Evolutionary conservation across 805 yeast species (phyloP).

Genomic region (Wickerhamomyces ciferrii): DNA sequence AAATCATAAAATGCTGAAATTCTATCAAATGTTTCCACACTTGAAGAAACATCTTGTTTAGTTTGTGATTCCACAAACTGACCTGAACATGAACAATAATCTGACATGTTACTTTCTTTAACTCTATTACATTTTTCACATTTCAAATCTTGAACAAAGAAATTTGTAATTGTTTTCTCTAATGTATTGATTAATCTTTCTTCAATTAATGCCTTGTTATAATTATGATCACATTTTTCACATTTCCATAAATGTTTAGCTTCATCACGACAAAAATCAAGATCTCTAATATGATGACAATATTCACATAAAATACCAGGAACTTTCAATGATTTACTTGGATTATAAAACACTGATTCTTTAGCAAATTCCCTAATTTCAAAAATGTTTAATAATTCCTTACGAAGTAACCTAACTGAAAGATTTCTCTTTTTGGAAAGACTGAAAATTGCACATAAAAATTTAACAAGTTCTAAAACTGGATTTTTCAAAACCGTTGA

Average conservation of each 20-base stretch:
- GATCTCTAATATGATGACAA: slow-evolving; percentile 68
- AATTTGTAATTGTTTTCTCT: slow-evolving; percentile 48
- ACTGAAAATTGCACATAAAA: slow-evolving; percentile 63
- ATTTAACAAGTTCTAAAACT: slow-evolving; percentile 73
- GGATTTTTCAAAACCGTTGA: slow-evolving; percentile 59
- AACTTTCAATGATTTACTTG: slow-evolving; percentile 63
- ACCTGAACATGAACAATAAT: slow-evolving; percentile 87
- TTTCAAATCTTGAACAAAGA: slow-evolving; percentile 71
- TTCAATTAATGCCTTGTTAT: slow-evolving; percentile 68
- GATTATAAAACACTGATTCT: slow-evolving; percentile 68
- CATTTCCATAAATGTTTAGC: slow-evolving; percentile 50
- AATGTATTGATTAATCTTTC: slow-evolving; percentile 71
- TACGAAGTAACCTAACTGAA: slow-evolving; percentile 71
- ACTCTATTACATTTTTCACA: slow-evolving; percentile 74
- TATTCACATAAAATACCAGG: slow-evolving; percentile 71
- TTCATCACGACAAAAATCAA: slow-evolving; percentile 78
- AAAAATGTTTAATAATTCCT: slow-evolving; percentile 65
- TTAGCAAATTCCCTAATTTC: slow-evolving; percentile 83
- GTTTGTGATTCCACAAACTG: slow-evolving; percentile 60
- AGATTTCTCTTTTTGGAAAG: slow-evolving; percentile 59
- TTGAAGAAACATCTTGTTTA: slow-evolving; percentile 36
- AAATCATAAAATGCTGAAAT: slow-evolving; percentile 60
- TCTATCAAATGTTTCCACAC: slow-evolving; percentile 44
- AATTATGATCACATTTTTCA: slow-evolving; percentile 55
- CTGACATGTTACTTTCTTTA: slow-evolving; percentile 62